Base-by-base conservation (phyloP, 176 grass and related monocot genomes). In the Oryza coarctata region DNA sequence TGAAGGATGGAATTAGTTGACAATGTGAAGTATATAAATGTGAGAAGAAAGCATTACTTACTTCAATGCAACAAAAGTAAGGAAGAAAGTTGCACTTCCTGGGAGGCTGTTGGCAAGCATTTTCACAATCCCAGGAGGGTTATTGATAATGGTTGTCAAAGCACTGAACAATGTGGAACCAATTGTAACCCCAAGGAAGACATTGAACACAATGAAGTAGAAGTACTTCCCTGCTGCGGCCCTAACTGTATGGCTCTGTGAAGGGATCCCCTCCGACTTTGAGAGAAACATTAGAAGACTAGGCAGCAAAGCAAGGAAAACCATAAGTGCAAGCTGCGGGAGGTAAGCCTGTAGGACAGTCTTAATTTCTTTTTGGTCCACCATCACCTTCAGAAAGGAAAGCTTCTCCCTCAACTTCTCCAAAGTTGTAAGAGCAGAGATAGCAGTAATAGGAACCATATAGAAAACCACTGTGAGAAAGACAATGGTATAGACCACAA, bases 151-250 rank as follows among this genome's bases (percentile, higher is more conserved):
- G 0, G 2, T 58, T 77, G 41, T 83, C 85, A 95, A 63, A 14
- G 87, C 74, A 4, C 0, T 28, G 20, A 89, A 87, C 71, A 99
- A 62, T 71, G 93, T 73, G 5, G 57, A 73, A 3, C 44, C 9
- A 71, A 99, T 79, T 64, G 96, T 81, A 61, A 76, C 60, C 6
- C 83, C 83, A 74, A 99, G 12, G 88, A 99, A 99, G 52, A 99
- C 96, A 85, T 99, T 95, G 89, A 95, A 90, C 33, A 99, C 18
- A 49, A 95, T 73, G 52, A 99, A 99, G 57, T 95, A 99, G 71
- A 99, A 99, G 71, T 92, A 99, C 78, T 99, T 99, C 65, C 96
- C 96, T 35, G 93, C 78, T 15, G 93, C 77, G 22, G 91, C 96
- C 68, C 96, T 70, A 5, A 89, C 70, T 23, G 63, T 80, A 85